Conservation (phyloP, 768 basidiomycete species). For the Paxillus ammoniavirescens region DNA sequence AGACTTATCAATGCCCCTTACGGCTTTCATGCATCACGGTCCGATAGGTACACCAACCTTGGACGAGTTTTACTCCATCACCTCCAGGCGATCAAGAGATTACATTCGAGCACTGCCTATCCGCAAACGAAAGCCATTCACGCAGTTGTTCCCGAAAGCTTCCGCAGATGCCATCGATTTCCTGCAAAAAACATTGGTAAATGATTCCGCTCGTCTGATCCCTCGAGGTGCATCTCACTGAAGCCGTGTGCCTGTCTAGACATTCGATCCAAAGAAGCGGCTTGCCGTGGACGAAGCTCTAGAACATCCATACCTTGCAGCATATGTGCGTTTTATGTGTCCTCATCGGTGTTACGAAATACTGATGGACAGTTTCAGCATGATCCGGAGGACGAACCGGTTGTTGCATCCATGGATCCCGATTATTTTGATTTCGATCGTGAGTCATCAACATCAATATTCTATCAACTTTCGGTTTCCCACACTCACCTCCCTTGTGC, state of each 20-base stretch:
- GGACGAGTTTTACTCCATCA: constrained; percentile 91
- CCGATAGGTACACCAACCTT: constrained; percentile 72
- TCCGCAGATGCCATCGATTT: constrained; percentile 72
- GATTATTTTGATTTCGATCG: constrained; percentile 91
- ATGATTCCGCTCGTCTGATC: constrained; percentile 22
- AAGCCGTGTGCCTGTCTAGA: constrained; percentile 35
- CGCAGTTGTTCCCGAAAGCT: constrained; percentile 74
- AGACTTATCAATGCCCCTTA: constrained; percentile 14
- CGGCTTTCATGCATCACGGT: constrained; percentile 10
- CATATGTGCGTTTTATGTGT: constrained; percentile 52
- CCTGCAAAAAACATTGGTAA: constrained; percentile 65
- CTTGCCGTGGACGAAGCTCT: constrained; percentile 82
- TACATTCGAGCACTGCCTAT: constrained; percentile 88
- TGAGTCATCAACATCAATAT: constrained; percentile 35
- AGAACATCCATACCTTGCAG: constrained; percentile 76
- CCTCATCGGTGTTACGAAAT: not conserved
- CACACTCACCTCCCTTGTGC: constrained; percentile 8
- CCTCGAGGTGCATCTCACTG: constrained; percentile 27
- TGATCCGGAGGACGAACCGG: constrained; percentile 88
- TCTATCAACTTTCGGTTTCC: not conserved
- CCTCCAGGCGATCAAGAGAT: constrained; percentile 78
- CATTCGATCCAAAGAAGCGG: constrained; percentile 87
- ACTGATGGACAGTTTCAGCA: constrained; percentile 44
- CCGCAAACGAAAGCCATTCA: constrained; percentile 69
- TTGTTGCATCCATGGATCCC: constrained; percentile 73